phyloP scores from a whole-genome alignment of 257 asterid species.

The Solanum chilense region DNA sequence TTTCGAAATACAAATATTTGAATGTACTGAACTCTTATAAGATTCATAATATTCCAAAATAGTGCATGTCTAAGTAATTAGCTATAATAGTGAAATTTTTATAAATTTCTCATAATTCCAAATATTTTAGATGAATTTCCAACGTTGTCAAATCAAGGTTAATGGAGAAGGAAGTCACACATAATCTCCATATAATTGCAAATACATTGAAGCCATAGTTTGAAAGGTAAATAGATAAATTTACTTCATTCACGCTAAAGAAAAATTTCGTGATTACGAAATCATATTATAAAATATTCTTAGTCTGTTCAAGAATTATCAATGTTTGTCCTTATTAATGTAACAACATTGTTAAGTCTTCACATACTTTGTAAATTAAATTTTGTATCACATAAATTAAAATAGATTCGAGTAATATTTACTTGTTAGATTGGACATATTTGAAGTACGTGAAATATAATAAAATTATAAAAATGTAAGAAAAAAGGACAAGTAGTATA shows the following conservation, averaged over 20 bases:
- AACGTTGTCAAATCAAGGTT: too few species aligned
- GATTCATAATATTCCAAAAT: too few species aligned
- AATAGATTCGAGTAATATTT: not conserved
- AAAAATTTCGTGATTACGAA: not conserved
- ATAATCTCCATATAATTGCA: not conserved
- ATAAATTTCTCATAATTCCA: too few species aligned
- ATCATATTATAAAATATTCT: too few species aligned
- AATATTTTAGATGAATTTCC: too few species aligned
- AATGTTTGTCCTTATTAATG: not conserved
- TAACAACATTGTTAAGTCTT: not conserved
- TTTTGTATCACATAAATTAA: too few species aligned
- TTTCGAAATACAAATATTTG: not conserved
- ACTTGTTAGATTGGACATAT: not conserved
- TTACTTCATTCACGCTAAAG: not conserved
- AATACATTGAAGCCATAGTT: not conserved
- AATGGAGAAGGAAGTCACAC: not conserved
- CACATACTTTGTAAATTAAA: not conserved
- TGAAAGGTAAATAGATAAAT: not conserved
- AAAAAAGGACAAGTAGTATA: not conserved
- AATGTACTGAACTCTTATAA: not conserved
- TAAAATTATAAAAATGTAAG: not conserved
- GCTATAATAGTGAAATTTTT: too few species aligned
- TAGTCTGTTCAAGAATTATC: not conserved
- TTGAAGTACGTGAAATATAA: not conserved
- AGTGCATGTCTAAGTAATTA: too few species aligned